These are phyloP conservation scores for Gliomastix tumulicola DNA, from an alignment of 2,329 filamentous ascomycete genomes.

Conservation along the genomic window DNA sequence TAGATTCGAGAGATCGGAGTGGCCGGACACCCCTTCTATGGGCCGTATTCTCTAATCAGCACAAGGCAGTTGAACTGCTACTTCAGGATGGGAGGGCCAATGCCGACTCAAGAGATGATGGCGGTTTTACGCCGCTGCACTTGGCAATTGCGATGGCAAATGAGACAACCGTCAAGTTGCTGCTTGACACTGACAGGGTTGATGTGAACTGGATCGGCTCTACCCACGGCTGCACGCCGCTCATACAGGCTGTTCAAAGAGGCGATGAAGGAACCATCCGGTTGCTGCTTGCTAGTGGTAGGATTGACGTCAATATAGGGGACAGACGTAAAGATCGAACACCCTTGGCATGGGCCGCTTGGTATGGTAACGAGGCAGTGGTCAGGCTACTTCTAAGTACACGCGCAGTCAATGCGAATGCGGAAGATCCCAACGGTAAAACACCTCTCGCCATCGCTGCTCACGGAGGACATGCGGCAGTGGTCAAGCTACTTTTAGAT, in stretches of 20 bases:
- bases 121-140: background rate
- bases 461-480: too few species aligned
- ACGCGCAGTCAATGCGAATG: background rate
- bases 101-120: too few species aligned
- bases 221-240: too few species aligned
- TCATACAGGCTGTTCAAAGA: too few species aligned
- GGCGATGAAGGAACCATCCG: too few species aligned
- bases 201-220: too few species aligned
- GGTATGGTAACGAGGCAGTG: background rate
- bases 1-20: background rate
- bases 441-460: too few species aligned
- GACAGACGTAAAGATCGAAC: background rate
- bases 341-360: slow-evolving; percentile 1
- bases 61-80: too few species aligned
- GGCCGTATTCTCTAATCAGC: too few species aligned
- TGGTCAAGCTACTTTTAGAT: slow-evolving; percentile 2
- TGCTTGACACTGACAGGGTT: background rate
- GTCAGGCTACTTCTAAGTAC: slow-evolving; percentile 1
- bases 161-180: slow-evolving; percentile 1
- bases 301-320: slow-evolving; percentile 1
- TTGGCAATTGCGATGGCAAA: background rate
- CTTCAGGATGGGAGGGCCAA: too few species aligned
- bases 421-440: background rate
- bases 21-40: background rate
- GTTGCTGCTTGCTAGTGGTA: too few species aligned